Base-by-base conservation (phyloP, 441 rosid species). In the Aleurites moluccanus region DNA sequence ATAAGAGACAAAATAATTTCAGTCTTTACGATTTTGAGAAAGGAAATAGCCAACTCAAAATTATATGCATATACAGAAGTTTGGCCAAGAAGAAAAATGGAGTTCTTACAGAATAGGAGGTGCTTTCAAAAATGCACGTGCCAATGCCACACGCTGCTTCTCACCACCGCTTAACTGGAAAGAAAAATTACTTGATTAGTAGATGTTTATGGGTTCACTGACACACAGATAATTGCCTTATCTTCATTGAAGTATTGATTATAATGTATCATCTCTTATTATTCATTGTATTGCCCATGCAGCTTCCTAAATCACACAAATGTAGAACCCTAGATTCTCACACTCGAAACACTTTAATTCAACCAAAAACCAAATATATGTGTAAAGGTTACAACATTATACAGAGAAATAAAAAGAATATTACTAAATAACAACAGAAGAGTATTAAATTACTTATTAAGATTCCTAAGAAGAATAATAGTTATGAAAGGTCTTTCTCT, bases 81-180 rank as follows among this genome's bases (percentile, higher is more conserved):
- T 65, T 38, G 40, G 47, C 60, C 56, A 70, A 72, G 42, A 72
- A 73, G 56, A 44, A 77, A 11, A 60, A 30, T 53, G 44, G 52
- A 62, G 55, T 73, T 73, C 99, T 92, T 88, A 93, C 99, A 94
- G 78, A 69, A 96, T 90, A 18, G 96, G 83, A 9, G 99, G 93
- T 35, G 91, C 89, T 84, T 96, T 96, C 84, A 96, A 83, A 73
- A 96, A 96, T 59, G 98, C 86, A 76, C 98, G 93, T 72, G 99
- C 99, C 80, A 96, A 85, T 64, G 98, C 98, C 73, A 96, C 98
- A 64, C 98, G 96, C 86, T 94, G 99, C 83, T 96, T 94, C 86
- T 96, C 99, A 80, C 99, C 99, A 72, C 99, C 98, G 75, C 99
- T 96, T 87, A 96, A 83, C 98, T 96, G 92, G 81, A 64, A 77